These are phyloP conservation scores for Tolypocladium sp. DNA, from an alignment of 2,329 filamentous ascomycete genomes.

Conservation along the genomic window DNA sequence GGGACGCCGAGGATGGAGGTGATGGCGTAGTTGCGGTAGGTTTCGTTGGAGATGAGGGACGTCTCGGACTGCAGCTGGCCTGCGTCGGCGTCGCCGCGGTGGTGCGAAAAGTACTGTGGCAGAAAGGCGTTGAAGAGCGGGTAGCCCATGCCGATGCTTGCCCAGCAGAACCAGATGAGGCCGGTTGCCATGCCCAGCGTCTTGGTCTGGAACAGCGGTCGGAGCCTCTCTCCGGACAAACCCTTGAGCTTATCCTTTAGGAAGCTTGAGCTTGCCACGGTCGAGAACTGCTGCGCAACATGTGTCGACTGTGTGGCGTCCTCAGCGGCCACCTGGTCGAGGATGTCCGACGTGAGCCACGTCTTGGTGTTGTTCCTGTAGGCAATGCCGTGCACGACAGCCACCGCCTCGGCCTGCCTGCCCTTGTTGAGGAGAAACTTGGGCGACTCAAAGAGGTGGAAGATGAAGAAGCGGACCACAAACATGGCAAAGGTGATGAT, in stretches of 20 bases:
- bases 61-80: slow-evolving; percentile 19
- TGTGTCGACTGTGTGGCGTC: slow-evolving; percentile 21
- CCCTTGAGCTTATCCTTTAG: slow-evolving; percentile 51
- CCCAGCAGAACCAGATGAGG: slow-evolving; percentile 72
- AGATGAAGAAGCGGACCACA: slow-evolving; percentile 66
- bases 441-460: slow-evolving; percentile 76
- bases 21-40: slow-evolving; percentile 77
- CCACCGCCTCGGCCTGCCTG: slow-evolving; percentile 69
- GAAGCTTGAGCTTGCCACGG: slow-evolving; percentile 24
- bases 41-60: slow-evolving; percentile 32
- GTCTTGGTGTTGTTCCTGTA: slow-evolving; percentile 60
- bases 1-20: slow-evolving; percentile 69
- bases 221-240: slow-evolving; percentile 59
- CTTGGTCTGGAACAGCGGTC: slow-evolving; percentile 52
- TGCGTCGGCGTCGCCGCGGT: slow-evolving; percentile 30
- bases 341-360: slow-evolving; percentile 65
- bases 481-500: slow-evolving; percentile 70
- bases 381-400: slow-evolving; percentile 70
- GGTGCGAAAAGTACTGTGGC: slow-evolving; percentile 67
- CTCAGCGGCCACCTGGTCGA: slow-evolving; percentile 44
- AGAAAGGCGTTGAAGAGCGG: slow-evolving; percentile 85
- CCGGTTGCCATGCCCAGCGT: slow-evolving; percentile 41
- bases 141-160: slow-evolving; percentile 76
- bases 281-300: slow-evolving; percentile 6
- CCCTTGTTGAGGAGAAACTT: slow-evolving; percentile 74